Base-by-base conservation (phyloP, 2,329 filamentous ascomycete species). In the Cladophialophora exuberans region DNA sequence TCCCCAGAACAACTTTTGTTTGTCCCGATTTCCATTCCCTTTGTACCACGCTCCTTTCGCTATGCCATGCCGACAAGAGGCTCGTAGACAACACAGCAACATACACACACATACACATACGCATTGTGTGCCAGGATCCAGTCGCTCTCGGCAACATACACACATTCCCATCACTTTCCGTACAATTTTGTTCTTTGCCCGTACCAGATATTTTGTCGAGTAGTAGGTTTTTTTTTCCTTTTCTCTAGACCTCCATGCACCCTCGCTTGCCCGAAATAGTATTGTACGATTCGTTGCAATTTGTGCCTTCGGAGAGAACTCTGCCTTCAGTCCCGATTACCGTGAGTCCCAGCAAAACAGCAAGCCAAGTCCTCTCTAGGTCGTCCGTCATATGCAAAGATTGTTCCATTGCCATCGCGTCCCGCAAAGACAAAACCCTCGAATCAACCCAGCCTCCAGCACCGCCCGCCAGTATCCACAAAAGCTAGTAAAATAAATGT, bases 381-480 rank as follows among this genome's bases (percentile, higher is more conserved):
- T 54, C 58, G 38, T 61, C 52, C 56, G 36, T 58, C 58, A 54
- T 61, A 61, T 61, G 58, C 58, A 61, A 61, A 61, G 58, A 61
- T 55, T 54, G 58, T 56, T 44, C 55, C 55, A 48, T 51, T 45
- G 52, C 39, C 48, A 30, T 43, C 48, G 52, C 35, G 33, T 31
- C 36, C 46, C 33, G 36, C 46, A 36, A 49, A 49, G 55, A 54
- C 23, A 39, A 60, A 60, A 39, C 49, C 52, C 44, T 35, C 41
- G 51, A 41, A 47, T 20, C 53, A 48, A 45, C 23, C 58, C 46
- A 54, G 48, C 58, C 58, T 47, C 58, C 45, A 61, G 58, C 58
- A 61, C 58, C 58, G 46, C 58, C 58, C 58, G 58, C 58, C 58
- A 61, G 54, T 61, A 61, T 58, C 55, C 55, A 54, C 58, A 43